phyloP scores from a whole-genome alignment of 164 flowering plant genomes.

The Tinospora cordifolia region DNA sequence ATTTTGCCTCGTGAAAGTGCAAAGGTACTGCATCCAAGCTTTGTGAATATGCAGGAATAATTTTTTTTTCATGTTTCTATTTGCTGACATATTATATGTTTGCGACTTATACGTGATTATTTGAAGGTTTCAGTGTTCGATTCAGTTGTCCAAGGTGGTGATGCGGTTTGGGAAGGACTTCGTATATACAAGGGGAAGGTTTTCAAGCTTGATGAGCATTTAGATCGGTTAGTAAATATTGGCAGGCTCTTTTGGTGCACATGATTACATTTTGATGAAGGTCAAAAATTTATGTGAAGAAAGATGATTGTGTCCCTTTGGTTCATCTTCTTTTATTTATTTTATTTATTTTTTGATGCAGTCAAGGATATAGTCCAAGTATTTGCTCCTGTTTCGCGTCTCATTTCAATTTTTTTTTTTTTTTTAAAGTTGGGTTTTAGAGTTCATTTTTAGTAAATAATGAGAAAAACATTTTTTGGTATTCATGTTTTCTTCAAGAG shows the following conservation, averaged over 20 bases:
- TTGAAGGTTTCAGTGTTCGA: constrained; percentile 87
- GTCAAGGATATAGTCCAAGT: neutral
- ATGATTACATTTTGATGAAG: neutral
- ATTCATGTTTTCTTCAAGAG: too few species aligned
- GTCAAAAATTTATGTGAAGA: neutral
- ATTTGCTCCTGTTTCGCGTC: too few species aligned
- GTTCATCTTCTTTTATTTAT: neutral
- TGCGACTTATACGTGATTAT: neutral
- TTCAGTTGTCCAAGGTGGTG: constrained; percentile 99
- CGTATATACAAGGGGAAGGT: constrained; percentile 71
- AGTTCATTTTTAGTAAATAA: too few species aligned
- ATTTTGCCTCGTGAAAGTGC: constrained; percentile 88
- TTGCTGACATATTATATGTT: neutral
- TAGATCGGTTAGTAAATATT: constrained; percentile 62
- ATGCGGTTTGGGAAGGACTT: constrained; percentile 98
- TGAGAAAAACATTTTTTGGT: too few species aligned
- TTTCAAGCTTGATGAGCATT: constrained; percentile 88
- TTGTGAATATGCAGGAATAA: neutral
- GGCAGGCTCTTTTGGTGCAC: neutral
- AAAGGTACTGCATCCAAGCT: constrained; percentile 44
- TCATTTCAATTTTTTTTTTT: too few species aligned
- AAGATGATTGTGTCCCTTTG: neutral
- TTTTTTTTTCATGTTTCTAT: neutral
- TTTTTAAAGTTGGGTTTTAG: too few species aligned
- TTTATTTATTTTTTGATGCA: neutral